Percentiles rank a stretch among this genome's conserved stretches.
phyloP scores from a whole-genome alignment of 371 early-diverging fungal genomes.

The Thermomucor indicae-seudaticae region DNA sequence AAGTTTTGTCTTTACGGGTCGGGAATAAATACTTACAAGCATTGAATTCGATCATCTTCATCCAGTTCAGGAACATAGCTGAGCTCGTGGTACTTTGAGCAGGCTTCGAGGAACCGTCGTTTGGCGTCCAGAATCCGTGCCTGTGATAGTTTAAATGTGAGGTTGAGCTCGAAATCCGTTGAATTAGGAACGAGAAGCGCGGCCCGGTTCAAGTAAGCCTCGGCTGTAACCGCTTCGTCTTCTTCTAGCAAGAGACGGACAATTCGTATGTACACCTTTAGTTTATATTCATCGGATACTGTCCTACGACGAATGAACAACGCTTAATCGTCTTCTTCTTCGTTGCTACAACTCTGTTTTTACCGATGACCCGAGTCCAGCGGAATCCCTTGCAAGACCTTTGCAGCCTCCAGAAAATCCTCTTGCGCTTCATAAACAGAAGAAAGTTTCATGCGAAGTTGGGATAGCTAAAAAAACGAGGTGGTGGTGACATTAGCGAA shows the following conservation, averaged over 20 bases:
- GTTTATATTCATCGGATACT: constrained; percentile 74
- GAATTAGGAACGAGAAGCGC: constrained; percentile 62
- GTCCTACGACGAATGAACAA: constrained; percentile 37
- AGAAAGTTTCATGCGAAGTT: constrained; percentile 70
- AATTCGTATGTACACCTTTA: constrained; percentile 80
- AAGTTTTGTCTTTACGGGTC: not conserved
- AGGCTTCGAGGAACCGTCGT: constrained; percentile 82
- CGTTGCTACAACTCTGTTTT: not conserved
- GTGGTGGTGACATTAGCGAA: not conserved
- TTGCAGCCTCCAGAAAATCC: constrained; percentile 78
- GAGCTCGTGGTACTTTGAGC: constrained; percentile 79
- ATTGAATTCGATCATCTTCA: constrained; percentile 61
- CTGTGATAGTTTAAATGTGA: constrained; percentile 73
- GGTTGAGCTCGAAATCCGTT: constrained; percentile 42
- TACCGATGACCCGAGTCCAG: constrained; percentile 85
- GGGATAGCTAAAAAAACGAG: constrained; percentile 52
- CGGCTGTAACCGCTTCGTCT: constrained; percentile 79
- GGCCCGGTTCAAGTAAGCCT: constrained; percentile 79
- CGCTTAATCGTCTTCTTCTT: no score
- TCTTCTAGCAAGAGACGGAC: constrained; percentile 81
- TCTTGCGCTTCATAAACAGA: constrained; percentile 71
- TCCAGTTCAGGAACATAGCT: constrained; percentile 66
- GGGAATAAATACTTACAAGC: constrained; percentile 46
- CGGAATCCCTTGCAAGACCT: constrained; percentile 76
- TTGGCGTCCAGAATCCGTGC: constrained; percentile 86